Percentiles rank a stretch among this genome's conserved stretches.
Evolutionary conservation across 148 eudicot genomes (phyloP).

Genomic region (Persicaria tinctoria): DNA sequence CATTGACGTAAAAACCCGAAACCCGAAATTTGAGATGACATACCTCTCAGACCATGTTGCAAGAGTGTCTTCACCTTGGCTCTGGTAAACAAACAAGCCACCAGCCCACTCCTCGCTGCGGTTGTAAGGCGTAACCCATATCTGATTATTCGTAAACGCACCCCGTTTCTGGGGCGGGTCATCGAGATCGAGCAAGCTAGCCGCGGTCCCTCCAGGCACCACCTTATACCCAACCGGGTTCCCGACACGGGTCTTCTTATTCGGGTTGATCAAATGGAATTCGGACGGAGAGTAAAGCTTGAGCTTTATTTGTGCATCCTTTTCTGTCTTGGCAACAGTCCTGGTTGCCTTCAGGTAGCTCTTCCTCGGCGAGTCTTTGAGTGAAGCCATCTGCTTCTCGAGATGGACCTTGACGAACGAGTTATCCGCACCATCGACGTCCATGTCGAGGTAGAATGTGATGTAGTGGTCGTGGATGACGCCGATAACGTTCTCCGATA

Average conservation of each 20-base stretch:
- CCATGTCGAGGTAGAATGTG: constrained; percentile 92
- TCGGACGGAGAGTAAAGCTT: constrained; percentile 81
- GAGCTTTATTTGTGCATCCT: constrained; percentile 89
- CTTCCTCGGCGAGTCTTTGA: constrained; percentile 56
- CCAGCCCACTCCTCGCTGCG: constrained; percentile 87
- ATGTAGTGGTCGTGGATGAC: constrained; percentile 90
- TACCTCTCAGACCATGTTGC: constrained; percentile 92
- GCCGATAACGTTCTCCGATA: constrained; percentile 85
- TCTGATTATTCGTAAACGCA: constrained; percentile 87
- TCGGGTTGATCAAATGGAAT: constrained; percentile 73
- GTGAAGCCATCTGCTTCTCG: constrained; percentile 41
- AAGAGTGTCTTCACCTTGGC: constrained; percentile 83
- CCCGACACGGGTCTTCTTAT: constrained; percentile 67
- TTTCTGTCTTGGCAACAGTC: constrained; percentile 78
- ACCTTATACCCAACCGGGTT: constrained; percentile 93
- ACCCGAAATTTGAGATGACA: background rate
- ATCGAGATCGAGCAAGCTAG: constrained; percentile 70
- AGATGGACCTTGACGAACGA: constrained; percentile 91
- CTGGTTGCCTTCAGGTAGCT: constrained; percentile 84
- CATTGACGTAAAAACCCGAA: background rate
- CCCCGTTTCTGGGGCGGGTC: constrained; percentile 94
- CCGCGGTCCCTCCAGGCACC: constrained; percentile 84
- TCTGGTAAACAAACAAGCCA: constrained; percentile 78
- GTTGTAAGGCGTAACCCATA: constrained; percentile 94
- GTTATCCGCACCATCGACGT: constrained; percentile 64